Percentiles rank a stretch among this genome's conserved stretches.
phyloP scores from a whole-genome alignment of 2,329 filamentous ascomycete genomes.

The Uncinocarpus reesii region DNA sequence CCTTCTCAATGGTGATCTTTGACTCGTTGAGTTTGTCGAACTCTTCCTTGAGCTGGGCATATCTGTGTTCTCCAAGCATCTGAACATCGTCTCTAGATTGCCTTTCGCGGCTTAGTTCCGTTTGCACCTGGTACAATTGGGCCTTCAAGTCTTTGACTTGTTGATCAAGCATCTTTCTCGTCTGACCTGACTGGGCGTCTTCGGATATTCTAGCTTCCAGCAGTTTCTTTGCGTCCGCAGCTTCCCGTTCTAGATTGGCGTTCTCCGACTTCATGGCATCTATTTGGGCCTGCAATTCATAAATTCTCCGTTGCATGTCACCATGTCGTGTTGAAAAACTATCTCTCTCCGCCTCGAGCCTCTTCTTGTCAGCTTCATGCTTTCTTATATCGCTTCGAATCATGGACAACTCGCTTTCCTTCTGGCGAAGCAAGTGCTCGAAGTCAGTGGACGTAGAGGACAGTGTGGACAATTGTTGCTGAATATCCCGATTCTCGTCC shows the following conservation, averaged over 20 bases:
- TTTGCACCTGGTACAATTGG: conserved; percentile 73
- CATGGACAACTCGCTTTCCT: conserved; percentile 83
- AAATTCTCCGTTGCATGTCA: conserved; percentile 62
- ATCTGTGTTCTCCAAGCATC: conserved; percentile 81
- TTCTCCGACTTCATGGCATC: conserved; percentile 80
- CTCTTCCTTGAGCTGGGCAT: conserved; percentile 69
- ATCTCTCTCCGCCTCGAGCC: conserved; percentile 68
- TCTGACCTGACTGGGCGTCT: conserved; percentile 73
- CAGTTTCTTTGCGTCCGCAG: conserved; percentile 73
- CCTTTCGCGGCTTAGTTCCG: conserved; percentile 78
- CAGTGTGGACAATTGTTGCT: conserved; percentile 74
- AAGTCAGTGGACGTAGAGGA: conserved; percentile 90
- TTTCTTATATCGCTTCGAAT: conserved; percentile 76
- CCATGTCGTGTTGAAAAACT: conserved; percentile 66
- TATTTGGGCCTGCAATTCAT: conserved; percentile 77
- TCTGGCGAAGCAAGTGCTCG: conserved; percentile 83
- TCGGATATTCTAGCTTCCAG: conserved; percentile 83
- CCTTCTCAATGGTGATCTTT: conserved; percentile 96
- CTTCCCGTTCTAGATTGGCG: conserved; percentile 74
- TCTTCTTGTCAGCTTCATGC: conserved; percentile 67
- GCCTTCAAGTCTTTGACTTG: conserved; percentile 82
- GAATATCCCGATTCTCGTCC: conserved; percentile 70
- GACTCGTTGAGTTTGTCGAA: conserved; percentile 79
- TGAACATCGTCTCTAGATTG: conserved; percentile 92
- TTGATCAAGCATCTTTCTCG: conserved; percentile 69